Base-by-base conservation (phyloP, 83 land plant genomes). In the Picea abies region DNA sequence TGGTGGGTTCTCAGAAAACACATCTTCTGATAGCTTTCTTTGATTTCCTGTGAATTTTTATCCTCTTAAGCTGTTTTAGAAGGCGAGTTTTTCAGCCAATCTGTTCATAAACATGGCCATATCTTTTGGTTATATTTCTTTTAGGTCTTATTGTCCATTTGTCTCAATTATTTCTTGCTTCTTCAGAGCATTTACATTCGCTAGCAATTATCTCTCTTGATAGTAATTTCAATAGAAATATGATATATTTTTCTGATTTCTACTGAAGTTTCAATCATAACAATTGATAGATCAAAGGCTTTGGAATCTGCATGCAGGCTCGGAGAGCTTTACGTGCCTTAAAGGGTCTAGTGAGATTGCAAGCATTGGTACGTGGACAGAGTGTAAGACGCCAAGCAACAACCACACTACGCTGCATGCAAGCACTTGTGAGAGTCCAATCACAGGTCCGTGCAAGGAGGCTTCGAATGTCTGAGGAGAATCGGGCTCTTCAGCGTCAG, bases 311-410 rank as follows among this genome's bases (percentile, higher is more conserved):
- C 32, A 41, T 75, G 19, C 86, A 94, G 96, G 96, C 95, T 39
- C 92, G 95, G 78, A 83, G 91, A 80, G 92, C 90, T 32, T 68
- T 93, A 76, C 86, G 92, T 11, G 94, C 88, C 37, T 84, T 93
- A 41, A 90, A 90, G 84, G 96, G 96, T 35, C 86, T 93, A 15
- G 88, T 85, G n/a, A 93, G 96, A 84, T 60, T 93, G 83, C 90
- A 91, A 82, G 72, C 85, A 69, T 81, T 93, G 67, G 71, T 91
- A 15, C 84, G 90, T 29, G 94, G 94, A 3, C 81, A 83, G 37
- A 72, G 86, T 66, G 92, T 88, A 23, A 89, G 86, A 56, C 88
- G 89, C 16, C 96, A 93, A 78, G 86, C 94, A 17, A 66, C 88
- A 26, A 88, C 77, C 63, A 79, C 96, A 61, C 82, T 93, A 11